Evolutionary conservation across 805 yeast species (phyloP).

Genomic region (Candida easanensis): DNA sequence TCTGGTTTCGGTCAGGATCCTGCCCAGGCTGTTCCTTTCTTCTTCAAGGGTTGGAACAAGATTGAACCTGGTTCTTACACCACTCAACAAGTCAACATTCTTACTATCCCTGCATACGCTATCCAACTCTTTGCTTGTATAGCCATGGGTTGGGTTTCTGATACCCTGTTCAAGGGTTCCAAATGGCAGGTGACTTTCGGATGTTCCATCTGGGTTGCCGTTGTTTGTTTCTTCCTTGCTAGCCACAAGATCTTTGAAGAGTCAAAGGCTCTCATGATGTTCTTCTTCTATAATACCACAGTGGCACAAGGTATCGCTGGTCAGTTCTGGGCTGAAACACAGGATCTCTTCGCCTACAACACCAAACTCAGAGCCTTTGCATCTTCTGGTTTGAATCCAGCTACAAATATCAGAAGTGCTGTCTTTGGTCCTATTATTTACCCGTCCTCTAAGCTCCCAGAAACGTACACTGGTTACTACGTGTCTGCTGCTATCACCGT

Average conservation of each 20-base stretch:
- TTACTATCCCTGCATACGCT: constrained; percentile 12
- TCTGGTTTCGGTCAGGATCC: constrained; percentile 12
- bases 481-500: constrained; percentile 9
- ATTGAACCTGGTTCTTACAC: constrained; percentile 10
- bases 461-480: constrained; percentile 13
- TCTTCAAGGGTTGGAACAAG: constrained; percentile 14
- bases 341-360: constrained; percentile 11
- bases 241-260: constrained; percentile 12
- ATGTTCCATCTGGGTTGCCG: constrained; percentile 6
- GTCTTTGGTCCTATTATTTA: constrained; percentile 11
- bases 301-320: constrained; percentile 15
- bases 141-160: constrained; percentile 12
- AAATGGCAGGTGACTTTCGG: constrained; percentile 11
- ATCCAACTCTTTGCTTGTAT: constrained; percentile 8
- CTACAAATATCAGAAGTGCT: constrained; percentile 10
- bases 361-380: constrained; percentile 14
- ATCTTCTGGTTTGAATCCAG: constrained; percentile 14
- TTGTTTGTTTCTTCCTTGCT: constrained; percentile 12
- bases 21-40: constrained; percentile 8
- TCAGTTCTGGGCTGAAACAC: constrained; percentile 16
- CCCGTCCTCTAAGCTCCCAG: constrained; percentile 14
- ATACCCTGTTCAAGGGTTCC: constrained; percentile 14
- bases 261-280: constrained; percentile 8
- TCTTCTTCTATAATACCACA: constrained; percentile 13
- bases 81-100: constrained; percentile 9